A percentile compares a stretch with the other conserved stretches of the same genome.
Conservation (phyloP, 352 stramenopile species). For the Phytophthora aleatoria region DNA sequence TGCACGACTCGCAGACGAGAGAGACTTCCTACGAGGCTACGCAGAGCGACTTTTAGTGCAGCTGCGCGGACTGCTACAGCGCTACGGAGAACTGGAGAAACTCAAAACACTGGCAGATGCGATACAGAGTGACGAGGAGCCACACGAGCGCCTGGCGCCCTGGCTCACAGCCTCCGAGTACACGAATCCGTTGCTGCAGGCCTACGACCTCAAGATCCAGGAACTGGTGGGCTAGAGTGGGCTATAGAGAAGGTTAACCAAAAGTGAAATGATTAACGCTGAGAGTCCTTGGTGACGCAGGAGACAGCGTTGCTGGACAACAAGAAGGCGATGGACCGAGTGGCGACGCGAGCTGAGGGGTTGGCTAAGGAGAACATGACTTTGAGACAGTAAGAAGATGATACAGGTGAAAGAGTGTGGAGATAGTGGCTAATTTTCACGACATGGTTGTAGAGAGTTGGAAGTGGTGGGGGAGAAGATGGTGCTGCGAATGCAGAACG, state of each 20-base stretch:
- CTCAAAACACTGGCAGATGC: conserved; percentile 60
- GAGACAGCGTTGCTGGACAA: conserved; percentile 55
- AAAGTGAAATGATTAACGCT: neutral
- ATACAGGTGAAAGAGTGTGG: neutral
- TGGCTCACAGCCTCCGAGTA: conserved; percentile 78
- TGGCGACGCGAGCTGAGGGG: conserved; percentile 48
- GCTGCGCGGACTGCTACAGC: conserved; percentile 58
- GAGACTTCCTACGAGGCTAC: conserved; percentile 68
- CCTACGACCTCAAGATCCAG: conserved; percentile 81
- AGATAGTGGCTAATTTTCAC: neutral
- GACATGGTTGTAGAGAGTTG: conserved; percentile 49
- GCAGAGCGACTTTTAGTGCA: conserved; percentile 71
- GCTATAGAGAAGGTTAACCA: neutral
- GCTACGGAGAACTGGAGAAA: conserved; percentile 75
- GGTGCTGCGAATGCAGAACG: conserved; percentile 54
- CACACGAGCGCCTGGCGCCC: conserved; percentile 36
- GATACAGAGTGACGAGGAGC: conserved; percentile 19
- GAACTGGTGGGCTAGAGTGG: conserved; percentile 48
- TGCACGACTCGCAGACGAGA: conserved; percentile 57
- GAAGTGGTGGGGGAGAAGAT: conserved; percentile 59
- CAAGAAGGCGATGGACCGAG: conserved; percentile 62
- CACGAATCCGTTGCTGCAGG: conserved; percentile 73
- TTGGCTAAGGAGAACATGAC: conserved; percentile 72
- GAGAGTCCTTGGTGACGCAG: conserved; percentile 25
- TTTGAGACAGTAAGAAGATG: conserved; percentile 56